Evolutionary conservation across 495 filamentous ascomycete genomes (phyloP), one percentile per base, ranked within the genome.

Genomic region (Xylaria cubensis): DNA sequence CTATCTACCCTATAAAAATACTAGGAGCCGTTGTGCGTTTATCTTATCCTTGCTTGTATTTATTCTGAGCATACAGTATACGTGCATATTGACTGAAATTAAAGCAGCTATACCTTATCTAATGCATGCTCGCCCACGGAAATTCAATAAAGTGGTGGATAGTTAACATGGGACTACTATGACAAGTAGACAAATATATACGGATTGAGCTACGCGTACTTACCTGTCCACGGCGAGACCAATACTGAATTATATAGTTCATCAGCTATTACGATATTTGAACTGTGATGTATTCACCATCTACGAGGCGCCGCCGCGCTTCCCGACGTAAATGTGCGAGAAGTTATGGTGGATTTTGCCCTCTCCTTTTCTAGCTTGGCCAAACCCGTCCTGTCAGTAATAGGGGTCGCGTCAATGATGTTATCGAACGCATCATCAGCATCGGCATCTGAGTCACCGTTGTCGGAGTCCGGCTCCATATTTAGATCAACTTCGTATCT

Each of bases 381-480:
- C 59, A 87, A 73, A 1, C 95, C 94, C 15, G 90, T 91, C 67
- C 91, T 87, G 77, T 98, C 94, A 4, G 93, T 97, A 24, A 94
- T 86, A 0, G 92, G 93, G 3, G 92, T 93, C 2, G 96, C 95
- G 72, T 93, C 87, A 80, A 97, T 97, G 79, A 98, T 97, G 72
- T 92, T 92, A 74, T 97, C 95, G 75, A 98, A 97, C 51, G 85
- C 84, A 42, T 84, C 80, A 58, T 80, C 77, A 13, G 75, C 77
- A 7, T 77, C 76, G 10, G 85, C 87, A 39, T 91, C 90, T n/a
- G 70, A 72, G 70, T 89, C 88, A 53, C 86, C 91, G 51, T 90
- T 89, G 44, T 90, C 91, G 4, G 90, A 92, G 56, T 91, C 91
- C 1, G 93, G 90, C 75, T 93, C 91, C 41, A 87, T 87, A 73